A percentile compares a stretch with the other conserved stretches of the same genome.
Evolutionary conservation across 352 stramenopile species (phyloP).

Genomic region (Pythium grandisporangium): DNA sequence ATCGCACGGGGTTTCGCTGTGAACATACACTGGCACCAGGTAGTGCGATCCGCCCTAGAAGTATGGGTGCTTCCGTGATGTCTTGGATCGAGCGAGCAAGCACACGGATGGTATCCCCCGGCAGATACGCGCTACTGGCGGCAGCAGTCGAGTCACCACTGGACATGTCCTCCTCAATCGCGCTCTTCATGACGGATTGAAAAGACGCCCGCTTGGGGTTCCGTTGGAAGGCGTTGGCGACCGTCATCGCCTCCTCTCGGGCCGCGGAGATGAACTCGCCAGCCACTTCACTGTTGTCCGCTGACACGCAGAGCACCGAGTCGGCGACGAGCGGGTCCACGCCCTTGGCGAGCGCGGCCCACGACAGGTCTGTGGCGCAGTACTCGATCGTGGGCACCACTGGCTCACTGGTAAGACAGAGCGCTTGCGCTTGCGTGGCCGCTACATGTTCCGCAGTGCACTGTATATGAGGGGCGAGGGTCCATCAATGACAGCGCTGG

Average conservation of each 20-base stretch:
- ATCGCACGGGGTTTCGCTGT: conserved; percentile 14
- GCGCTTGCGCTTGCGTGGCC: conserved; percentile 4
- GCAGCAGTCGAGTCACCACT: no score
- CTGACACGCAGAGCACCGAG: conserved; percentile 32
- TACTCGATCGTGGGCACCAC: conserved; percentile 22
- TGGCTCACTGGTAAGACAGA: conserved; percentile 13
- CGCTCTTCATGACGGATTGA: neutral
- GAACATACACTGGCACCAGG: conserved; percentile 20
- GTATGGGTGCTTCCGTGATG: conserved; percentile 7
- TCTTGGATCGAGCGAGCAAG: conserved; percentile 8
- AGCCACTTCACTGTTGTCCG: conserved; percentile 39
- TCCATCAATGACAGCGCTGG: no score
- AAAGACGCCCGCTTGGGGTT: conserved; percentile 29
- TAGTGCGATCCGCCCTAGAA: conserved; percentile 10
- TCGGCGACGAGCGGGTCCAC: conserved; percentile 27
- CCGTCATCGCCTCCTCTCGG: conserved; percentile 19
- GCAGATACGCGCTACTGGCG: conserved; percentile 7
- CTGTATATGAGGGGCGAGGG: conserved; percentile 6
- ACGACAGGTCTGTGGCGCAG: conserved; percentile 25
- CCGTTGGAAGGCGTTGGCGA: conserved; percentile 22
- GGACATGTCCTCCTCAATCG: neutral
- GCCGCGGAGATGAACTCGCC: conserved; percentile 21
- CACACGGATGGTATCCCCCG: conserved; percentile 23
- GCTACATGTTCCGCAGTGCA: conserved; percentile 18
- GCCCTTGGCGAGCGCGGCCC: conserved; percentile 9